These are phyloP conservation scores for Shiraia sp. DNA, from an alignment of 2,329 filamentous ascomycete genomes.

Conservation along the genomic window DNA sequence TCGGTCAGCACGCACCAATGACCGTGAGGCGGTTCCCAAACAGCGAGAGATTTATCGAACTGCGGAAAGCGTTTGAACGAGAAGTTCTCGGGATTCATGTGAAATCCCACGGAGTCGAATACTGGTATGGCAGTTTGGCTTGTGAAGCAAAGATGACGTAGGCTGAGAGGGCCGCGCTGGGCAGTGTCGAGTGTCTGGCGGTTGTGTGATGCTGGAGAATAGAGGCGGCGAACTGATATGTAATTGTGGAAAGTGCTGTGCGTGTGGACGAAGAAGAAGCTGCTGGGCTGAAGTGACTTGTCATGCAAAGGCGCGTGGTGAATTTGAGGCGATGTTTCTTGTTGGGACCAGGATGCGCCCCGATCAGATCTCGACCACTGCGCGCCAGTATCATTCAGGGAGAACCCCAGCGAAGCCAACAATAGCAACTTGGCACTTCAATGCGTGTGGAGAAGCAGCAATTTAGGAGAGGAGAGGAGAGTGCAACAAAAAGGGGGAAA, in stretches of 20 bases:
- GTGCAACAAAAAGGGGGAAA: slow-evolving; percentile 10
- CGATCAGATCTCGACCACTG: slow-evolving; percentile 26
- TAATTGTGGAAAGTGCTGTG: not conserved
- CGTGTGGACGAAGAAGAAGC: not conserved
- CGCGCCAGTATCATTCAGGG: slow-evolving; percentile 18
- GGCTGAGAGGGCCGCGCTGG: slow-evolving; percentile 13
- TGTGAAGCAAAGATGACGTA: slow-evolving; percentile 32
- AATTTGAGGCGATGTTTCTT: slow-evolving; percentile 26
- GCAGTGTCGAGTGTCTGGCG: slow-evolving; percentile 2
- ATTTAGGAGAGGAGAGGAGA: not conserved
- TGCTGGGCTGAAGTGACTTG: not conserved
- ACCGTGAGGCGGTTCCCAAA: slow-evolving; percentile 23
- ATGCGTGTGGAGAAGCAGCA: slow-evolving; percentile 15
- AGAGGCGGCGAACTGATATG: slow-evolving; percentile 1
- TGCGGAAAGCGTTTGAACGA: slow-evolving; percentile 29
- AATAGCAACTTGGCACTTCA: slow-evolving; percentile 17
- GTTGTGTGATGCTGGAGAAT: not conserved
- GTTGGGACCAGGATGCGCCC: slow-evolving; percentile 35
- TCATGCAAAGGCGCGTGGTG: slow-evolving; percentile 11
- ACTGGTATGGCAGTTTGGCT: slow-evolving; percentile 12
- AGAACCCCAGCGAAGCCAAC: slow-evolving; percentile 10
- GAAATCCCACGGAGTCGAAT: slow-evolving; percentile 24
- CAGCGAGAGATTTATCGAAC: slow-evolving; percentile 32
- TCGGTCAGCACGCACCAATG: slow-evolving; percentile 14
- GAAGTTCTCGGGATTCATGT: slow-evolving; percentile 29